Evolutionary conservation across 2,329 filamentous ascomycete species (phyloP).

Genomic region (Verticillium klebahnii): DNA sequence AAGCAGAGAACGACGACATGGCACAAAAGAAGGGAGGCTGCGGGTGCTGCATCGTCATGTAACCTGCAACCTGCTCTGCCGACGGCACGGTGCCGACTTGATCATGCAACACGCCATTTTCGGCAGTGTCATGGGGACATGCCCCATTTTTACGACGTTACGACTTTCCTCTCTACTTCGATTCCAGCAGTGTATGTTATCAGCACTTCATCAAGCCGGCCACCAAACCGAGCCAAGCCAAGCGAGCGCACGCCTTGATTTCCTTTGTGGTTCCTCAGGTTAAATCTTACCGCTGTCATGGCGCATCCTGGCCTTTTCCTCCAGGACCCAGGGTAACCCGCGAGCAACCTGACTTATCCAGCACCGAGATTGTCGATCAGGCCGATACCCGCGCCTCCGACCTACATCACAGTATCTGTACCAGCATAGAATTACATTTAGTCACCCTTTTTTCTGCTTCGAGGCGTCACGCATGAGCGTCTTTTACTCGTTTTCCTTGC

Average conservation of each 20-base stretch:
- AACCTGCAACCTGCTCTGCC: conserved; percentile 8
- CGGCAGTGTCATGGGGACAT: background rate
- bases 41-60: conserved; percentile 50
- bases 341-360: background rate
- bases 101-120: background rate
- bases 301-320: too few species aligned
- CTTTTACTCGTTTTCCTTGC: background rate
- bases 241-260: conserved; percentile 8
- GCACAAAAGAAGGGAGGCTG: conserved; percentile 37
- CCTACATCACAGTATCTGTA: background rate
- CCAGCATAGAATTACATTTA: background rate
- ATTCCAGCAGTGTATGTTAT: conserved; percentile 12
- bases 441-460: background rate
- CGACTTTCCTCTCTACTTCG: conserved; percentile 12
- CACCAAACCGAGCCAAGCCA: conserved; percentile 1
- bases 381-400: conserved; percentile 1
- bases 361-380: background rate
- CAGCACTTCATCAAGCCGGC: conserved; percentile 5
- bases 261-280: background rate
- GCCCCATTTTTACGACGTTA: conserved; percentile 14
- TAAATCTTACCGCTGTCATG: conserved; percentile 1
- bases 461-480: background rate
- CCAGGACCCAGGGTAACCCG: background rate
- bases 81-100: background rate
- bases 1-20: conserved; percentile 22